Base-by-base conservation (phyloP, 805 yeast species). In the Metschnikowia hibisci region DNA sequence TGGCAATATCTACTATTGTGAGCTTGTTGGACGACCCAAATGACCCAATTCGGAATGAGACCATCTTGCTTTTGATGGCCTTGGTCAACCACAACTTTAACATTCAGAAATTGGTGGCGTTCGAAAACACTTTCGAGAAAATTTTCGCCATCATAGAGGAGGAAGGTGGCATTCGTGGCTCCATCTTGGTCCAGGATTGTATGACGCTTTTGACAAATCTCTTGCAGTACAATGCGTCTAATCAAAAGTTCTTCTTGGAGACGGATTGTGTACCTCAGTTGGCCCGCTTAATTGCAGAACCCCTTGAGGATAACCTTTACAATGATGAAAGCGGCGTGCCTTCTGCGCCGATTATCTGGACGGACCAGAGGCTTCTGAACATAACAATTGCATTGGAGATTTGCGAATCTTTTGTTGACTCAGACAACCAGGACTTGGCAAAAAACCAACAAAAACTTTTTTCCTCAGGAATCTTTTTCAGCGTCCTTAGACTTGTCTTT, bases 41-140 rank as follows among this genome's bases (percentile, higher is more conserved):
- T 50, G 98, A 91, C 48, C 96, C 95, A 13, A 79, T 93, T 7
- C 73, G 98, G 54, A 90, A 91, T 60, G 96, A 93, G 63, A 80
- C 93, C 3, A 82, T 91, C 29, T 64, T 91, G 40, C 67, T 95
- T n/a, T 68, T 95, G 39, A 82, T 85, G 82, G 83, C 89, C 9
- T 72, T 93, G 3, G 95, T 82, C 10, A 82, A 82, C 53, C 84
- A 86, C 46, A 87, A 88, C 54, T 79, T 82, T 46, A 91, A 87
- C 60, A 81, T 91, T 26, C 99, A 93, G 60, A 90, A 89, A 56
- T 67, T 93, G 14, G 95, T 95, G 8, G 99, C 96, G 0, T 93
- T 93, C 58, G 97, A 93, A 60, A 90, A 87, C 52, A 84, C 95
- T 0, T 90, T 93, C 57, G 96, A 88, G 48, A 79, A 74, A 47